Base-by-base conservation (phyloP, 306 rosid species). In the Fagus sylvatica region DNA sequence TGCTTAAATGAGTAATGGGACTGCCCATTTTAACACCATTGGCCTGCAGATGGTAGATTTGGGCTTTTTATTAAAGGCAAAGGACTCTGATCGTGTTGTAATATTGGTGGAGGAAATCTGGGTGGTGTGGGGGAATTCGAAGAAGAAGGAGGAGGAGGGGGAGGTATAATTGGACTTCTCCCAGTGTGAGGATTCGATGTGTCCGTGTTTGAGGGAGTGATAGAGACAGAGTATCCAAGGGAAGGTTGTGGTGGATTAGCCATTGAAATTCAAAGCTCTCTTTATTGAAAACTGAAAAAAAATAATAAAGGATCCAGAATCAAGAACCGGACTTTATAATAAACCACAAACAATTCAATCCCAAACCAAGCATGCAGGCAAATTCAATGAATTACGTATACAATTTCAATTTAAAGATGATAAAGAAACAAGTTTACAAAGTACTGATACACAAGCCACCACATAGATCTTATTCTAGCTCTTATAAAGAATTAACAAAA, bases 1-100 rank as follows among this genome's bases (percentile, higher is more conserved):
- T 95, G 79, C 99, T 95, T 86, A 95, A 28, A 77, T 89, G 96
- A 86, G 97, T 90, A 79, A 83, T 77, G 17, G 93, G 89, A 84
- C 91, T 88, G 73, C 90, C 93, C 48, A 84, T 77, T 84, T 83
- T 77, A 80, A 86, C 77, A 37, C 91, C 97, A 85, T 89, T 94
- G 66, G 87, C 88, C 1, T n/a, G 96, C 91, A 39, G 97, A 90
- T 7, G 80, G 70, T 46, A 72, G 67, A 65, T 41, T 84, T 5
- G 89, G 83, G 64, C 85, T 81, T 85, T 76, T 85, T 62, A 79
- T 55, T 4, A 90, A 79, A 60, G 91, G 88, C 5, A 89, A 74
- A 75, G 95, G 76, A 57, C 78, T 69, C 69, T 89, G 93, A 89
- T 91, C 97, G 71, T 82, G 85, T 42, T 89, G 97, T 71, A 90